Evolutionary conservation across 306 rosid genomes (phyloP).

Genomic region (Dryas alaskensis): DNA sequence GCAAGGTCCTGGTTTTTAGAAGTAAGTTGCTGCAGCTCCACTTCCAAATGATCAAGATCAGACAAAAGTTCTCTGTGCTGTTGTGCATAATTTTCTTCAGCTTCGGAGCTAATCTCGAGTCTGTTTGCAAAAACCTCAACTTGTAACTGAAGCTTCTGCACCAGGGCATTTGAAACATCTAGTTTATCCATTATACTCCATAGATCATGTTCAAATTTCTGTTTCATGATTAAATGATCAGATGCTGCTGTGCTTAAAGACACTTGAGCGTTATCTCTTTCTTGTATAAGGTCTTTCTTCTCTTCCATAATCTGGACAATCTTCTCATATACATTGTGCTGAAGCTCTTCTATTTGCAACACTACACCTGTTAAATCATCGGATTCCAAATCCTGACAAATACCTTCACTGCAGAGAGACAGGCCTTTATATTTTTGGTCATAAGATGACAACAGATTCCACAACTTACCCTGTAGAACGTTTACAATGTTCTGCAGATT

Average conservation of each 20-base stretch:
- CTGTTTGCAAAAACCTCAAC: slow-evolving; percentile 60
- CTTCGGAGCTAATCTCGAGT: slow-evolving; percentile 45
- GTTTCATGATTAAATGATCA: slow-evolving; percentile 53
- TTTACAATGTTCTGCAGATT: slow-evolving; percentile 50
- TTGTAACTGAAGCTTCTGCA: slow-evolving; percentile 65
- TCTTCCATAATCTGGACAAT: slow-evolving; percentile 65
- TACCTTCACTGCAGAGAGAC: slow-evolving; percentile 41
- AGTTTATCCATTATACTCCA: slow-evolving; percentile 44
- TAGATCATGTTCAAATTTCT: slow-evolving; percentile 52
- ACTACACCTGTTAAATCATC: slow-evolving; percentile 45
- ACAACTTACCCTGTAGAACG: slow-evolving; percentile 47
- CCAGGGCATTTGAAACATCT: slow-evolving; percentile 46
- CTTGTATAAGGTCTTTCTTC: slow-evolving; percentile 47
- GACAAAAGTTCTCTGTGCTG: slow-evolving; percentile 56
- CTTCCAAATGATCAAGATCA: slow-evolving; percentile 57
- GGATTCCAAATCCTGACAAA: slow-evolving; percentile 42
- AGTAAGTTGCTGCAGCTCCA: slow-evolving; percentile 66
- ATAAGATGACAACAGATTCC: slow-evolving; percentile 53
- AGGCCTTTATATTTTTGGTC: slow-evolving; percentile 32
- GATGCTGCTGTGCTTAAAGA: slow-evolving; percentile 54
- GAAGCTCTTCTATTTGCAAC: slow-evolving; percentile 64
- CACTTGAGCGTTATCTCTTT: slow-evolving; percentile 49
- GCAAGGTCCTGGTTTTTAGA: slow-evolving; percentile 61
- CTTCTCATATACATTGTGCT: slow-evolving; percentile 46
- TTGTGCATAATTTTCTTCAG: slow-evolving; percentile 57